Evolutionary conservation across 495 filamentous ascomycete genomes (phyloP).

Genomic region (Hyaloscypha bicolor): DNA sequence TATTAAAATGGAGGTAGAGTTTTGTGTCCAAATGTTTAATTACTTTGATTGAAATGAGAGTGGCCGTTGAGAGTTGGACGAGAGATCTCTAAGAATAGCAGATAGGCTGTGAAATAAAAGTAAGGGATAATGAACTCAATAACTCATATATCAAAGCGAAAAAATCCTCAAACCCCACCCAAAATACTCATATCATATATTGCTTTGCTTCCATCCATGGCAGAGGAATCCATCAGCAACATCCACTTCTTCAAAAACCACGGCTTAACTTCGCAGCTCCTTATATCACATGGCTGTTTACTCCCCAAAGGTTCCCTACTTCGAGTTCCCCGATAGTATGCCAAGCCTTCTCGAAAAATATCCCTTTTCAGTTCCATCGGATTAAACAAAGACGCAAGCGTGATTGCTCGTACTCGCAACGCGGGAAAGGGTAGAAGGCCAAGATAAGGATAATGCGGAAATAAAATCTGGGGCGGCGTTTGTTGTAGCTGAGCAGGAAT

Average conservation of each 20-base stretch:
- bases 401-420: constrained; percentile 43
- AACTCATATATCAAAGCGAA: too few species aligned
- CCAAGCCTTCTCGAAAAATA: constrained; percentile 32
- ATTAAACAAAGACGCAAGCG: constrained; percentile 39
- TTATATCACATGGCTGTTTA: constrained; percentile 16
- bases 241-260: constrained; percentile 26
- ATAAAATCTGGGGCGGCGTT: constrained; percentile 48
- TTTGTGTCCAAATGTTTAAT: too few species aligned
- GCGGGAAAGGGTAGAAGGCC: constrained; percentile 47
- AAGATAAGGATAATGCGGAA: constrained; percentile 46
- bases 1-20: too few species aligned
- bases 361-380: constrained; percentile 46
- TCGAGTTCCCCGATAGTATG: neutral
- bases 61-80: too few species aligned
- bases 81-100: too few species aligned
- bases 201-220: too few species aligned
- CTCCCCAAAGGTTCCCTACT: neutral
- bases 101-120: too few species aligned
- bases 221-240: constrained; percentile 11
- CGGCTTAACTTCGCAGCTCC: constrained; percentile 8
- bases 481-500: constrained; percentile 44
- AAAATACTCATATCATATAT: too few species aligned
- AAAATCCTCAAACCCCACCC: too few species aligned
- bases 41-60: too few species aligned
- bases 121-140: too few species aligned